Percentiles rank a stretch among this genome's conserved stretches.
These are phyloP conservation scores for Heterobasidion parviporum DNA, from an alignment of 1,284 basidiomycete species.

Conservation along the genomic window DNA sequence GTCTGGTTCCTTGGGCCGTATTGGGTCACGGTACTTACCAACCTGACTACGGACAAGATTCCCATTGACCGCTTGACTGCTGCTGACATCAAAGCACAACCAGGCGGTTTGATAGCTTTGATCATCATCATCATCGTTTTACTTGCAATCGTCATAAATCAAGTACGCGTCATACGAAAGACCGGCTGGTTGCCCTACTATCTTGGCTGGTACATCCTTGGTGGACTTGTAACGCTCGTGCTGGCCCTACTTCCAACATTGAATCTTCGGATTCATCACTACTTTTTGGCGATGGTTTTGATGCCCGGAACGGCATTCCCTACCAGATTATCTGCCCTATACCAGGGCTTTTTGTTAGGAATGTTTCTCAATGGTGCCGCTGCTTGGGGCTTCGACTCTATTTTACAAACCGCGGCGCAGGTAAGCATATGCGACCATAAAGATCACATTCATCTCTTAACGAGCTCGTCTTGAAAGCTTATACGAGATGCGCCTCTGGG, in stretches of 20 bases:
- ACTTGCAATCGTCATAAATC: constrained; percentile 56
- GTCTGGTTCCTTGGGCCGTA: constrained; percentile 73
- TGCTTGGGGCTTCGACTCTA: constrained; percentile 73
- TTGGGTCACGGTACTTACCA: constrained; percentile 73
- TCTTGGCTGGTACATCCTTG: constrained; percentile 58
- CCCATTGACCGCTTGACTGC: constrained; percentile 68
- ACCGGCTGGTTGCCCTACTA: constrained; percentile 79
- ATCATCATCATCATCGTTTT: constrained; percentile 66
- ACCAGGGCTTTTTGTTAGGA: constrained; percentile 76
- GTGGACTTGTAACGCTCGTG: constrained; percentile 59
- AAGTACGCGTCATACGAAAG: constrained; percentile 76
- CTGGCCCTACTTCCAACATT: constrained; percentile 66
- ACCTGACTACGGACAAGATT: constrained; percentile 58
- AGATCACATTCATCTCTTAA: constrained; percentile 1
- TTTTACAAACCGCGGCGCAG: constrained; percentile 70
- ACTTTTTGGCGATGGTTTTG: constrained; percentile 68
- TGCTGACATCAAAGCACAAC: constrained; percentile 60
- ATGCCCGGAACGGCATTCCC: constrained; percentile 78
- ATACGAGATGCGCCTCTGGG: constrained; percentile 67
- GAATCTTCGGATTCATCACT: constrained; percentile 64
- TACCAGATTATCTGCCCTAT: constrained; percentile 70
- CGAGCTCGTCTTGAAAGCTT: constrained; percentile 33
- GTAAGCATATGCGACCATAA: constrained; percentile 25
- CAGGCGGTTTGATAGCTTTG: constrained; percentile 66
- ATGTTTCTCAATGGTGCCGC: constrained; percentile 75